phyloP scores from a whole-genome alignment of 805 yeast genomes.

The Metschnikowia chrysomelidarum region DNA sequence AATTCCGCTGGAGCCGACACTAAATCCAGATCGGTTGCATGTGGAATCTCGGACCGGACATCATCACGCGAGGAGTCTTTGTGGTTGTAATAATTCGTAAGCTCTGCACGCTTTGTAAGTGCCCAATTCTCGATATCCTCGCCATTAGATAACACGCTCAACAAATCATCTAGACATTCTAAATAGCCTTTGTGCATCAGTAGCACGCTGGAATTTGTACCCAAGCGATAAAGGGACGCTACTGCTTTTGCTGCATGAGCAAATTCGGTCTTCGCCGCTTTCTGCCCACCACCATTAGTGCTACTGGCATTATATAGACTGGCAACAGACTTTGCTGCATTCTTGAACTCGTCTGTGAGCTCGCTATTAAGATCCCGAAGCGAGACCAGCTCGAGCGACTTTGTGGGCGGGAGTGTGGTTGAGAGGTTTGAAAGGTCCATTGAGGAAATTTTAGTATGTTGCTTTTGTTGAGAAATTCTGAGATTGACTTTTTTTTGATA shows the following conservation, averaged over 20 bases:
- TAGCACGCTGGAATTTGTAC: conserved; percentile 50
- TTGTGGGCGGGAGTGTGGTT: conserved; percentile 51
- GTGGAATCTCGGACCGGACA: neutral
- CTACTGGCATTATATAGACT: conserved; percentile 33
- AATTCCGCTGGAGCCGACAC: conserved; percentile 2
- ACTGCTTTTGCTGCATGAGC: conserved; percentile 43
- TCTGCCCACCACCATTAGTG: neutral
- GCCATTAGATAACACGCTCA: conserved; percentile 37
- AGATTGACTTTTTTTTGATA: no score
- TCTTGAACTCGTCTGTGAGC: conserved; percentile 60
- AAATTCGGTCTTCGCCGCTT: conserved; percentile 26
- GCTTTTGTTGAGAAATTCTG: no score
- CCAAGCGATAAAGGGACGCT: conserved; percentile 55
- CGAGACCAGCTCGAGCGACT: conserved; percentile 47
- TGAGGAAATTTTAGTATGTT: no score
- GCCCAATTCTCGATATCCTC: conserved; percentile 56
- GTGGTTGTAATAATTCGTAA: conserved; percentile 20
- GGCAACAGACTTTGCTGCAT: conserved; percentile 71
- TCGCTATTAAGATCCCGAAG: conserved; percentile 49
- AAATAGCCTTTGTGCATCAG: conserved; percentile 57
- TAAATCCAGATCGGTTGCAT: conserved; percentile 3
- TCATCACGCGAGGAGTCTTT: conserved; percentile 5
- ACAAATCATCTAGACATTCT: conserved; percentile 57
- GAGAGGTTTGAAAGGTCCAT: conserved; percentile 69
- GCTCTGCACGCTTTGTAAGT: conserved; percentile 45